Percentiles rank a stretch among this genome's conserved stretches.
phyloP scores from a whole-genome alignment of 129 eudicot species.

The Gnaphalium uliginosum region DNA sequence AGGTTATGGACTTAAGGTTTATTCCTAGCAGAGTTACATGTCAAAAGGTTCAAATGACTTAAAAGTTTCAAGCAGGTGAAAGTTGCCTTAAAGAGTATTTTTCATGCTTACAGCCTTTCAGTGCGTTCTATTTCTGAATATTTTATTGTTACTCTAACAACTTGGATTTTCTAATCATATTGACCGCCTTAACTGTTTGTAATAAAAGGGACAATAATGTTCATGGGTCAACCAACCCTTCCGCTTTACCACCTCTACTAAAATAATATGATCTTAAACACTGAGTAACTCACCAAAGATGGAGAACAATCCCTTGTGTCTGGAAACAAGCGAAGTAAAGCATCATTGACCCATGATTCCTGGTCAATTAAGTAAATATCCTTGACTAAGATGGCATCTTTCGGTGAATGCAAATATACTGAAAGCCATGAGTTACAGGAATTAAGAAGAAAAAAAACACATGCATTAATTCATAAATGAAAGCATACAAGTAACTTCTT shows the following conservation, averaged over 20 bases:
- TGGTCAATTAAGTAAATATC: conserved; percentile 39
- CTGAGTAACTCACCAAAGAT: conserved; percentile 59
- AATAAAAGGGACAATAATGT: not conserved
- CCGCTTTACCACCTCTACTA: not conserved
- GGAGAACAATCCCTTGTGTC: conserved; percentile 88
- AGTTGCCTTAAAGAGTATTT: not conserved
- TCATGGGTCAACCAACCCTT: not conserved
- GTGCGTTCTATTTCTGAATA: not conserved
- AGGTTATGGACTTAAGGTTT: not conserved
- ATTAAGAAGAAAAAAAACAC: not conserved
- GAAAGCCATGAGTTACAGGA: conserved; percentile 16
- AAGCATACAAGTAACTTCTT: conserved; percentile 65
- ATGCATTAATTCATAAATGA: conserved; percentile 21
- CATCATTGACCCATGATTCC: conserved; percentile 88
- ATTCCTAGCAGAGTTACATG: not conserved
- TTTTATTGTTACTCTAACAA: not conserved
- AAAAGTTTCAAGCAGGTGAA: not conserved
- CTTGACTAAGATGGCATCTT: conserved; percentile 16
- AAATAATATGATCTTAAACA: conserved; percentile 9
- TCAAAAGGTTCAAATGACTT: not conserved
- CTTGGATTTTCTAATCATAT: not conserved
- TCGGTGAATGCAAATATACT: not conserved
- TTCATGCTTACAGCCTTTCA: not conserved
- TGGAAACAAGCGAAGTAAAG: conserved; percentile 71
- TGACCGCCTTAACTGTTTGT: not conserved